phyloP scores from a whole-genome alignment of 2,329 filamentous ascomycete genomes.

The Trichoderma arundinaceum region DNA sequence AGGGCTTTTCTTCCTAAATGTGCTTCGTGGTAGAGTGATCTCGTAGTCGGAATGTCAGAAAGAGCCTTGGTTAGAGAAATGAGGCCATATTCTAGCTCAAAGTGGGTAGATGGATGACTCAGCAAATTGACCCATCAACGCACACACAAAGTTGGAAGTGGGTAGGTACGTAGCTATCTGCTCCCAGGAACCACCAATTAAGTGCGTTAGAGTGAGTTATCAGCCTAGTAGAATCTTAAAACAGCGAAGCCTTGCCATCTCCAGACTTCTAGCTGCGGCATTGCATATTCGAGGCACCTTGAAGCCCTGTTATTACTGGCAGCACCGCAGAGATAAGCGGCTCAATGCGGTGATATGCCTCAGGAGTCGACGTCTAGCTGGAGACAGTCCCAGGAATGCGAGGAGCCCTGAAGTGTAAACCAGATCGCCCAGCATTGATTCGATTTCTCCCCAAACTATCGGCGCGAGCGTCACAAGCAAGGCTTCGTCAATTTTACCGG shows the following conservation, averaged over 20 bases:
- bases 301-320: not conserved
- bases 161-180: not conserved
- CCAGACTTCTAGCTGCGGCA: not conserved
- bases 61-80: constrained; percentile 43
- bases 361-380: constrained; percentile 34
- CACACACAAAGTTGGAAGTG: constrained; percentile 12
- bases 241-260: constrained; percentile 18
- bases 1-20: constrained; percentile 36
- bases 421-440: constrained; percentile 33
- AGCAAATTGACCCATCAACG: constrained; percentile 37
- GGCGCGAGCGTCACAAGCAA: constrained; percentile 11
- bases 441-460: constrained; percentile 30
- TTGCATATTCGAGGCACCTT: not conserved
- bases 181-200: constrained; percentile 15
- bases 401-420: constrained; percentile 37
- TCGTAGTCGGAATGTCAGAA: constrained; percentile 24
- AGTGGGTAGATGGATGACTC: constrained; percentile 43
- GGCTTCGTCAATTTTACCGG: constrained; percentile 24
- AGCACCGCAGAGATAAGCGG: not conserved
- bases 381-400: constrained; percentile 41
- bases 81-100: constrained; percentile 48
- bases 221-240: not conserved
- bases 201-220: constrained; percentile 9
- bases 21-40: constrained; percentile 37
- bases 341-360: constrained; percentile 37